phyloP scores from a whole-genome alignment of 2,329 filamentous ascomycete genomes.

The Verticillium longisporum region DNA sequence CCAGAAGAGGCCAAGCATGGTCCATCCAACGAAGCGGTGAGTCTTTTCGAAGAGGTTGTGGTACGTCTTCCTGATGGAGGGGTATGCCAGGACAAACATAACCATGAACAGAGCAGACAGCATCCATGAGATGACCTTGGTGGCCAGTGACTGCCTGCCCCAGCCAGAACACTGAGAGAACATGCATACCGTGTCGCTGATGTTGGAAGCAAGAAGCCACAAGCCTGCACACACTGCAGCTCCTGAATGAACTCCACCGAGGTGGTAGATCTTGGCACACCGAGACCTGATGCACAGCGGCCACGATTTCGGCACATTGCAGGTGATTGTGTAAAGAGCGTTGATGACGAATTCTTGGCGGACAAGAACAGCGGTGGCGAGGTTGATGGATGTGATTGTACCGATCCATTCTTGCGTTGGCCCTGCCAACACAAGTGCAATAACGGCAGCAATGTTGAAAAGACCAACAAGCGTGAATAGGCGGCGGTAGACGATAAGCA shows the following conservation, averaged over 20 bases:
- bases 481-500: conserved; percentile 48
- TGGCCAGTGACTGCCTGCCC: conserved; percentile 31
- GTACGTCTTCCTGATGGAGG: conserved; percentile 51
- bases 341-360: conserved; percentile 49
- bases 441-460: conserved; percentile 40
- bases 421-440: conserved; percentile 29
- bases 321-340: conserved; percentile 35
- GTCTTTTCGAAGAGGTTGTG: conserved; percentile 66
- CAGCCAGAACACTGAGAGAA: conserved; percentile 9
- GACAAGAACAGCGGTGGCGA: conserved; percentile 41
- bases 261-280: conserved; percentile 44
- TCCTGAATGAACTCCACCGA: conserved; percentile 44
- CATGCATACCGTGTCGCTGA: conserved; percentile 6
- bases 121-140: conserved; percentile 45
- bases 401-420: conserved; percentile 27
- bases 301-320: conserved; percentile 35
- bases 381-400: conserved; percentile 39
- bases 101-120: conserved; percentile 49
- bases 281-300: conserved; percentile 41
- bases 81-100: conserved; percentile 59
- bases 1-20: conserved; percentile 57
- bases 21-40: conserved; percentile 71
- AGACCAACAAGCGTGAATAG: conserved; percentile 48
- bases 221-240: conserved; percentile 40
- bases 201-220: conserved; percentile 40